Evolutionary conservation across 306 rosid genomes (phyloP), one percentile per base, ranked within the genome.

Genomic region (Gastrolobium bilobum): DNA sequence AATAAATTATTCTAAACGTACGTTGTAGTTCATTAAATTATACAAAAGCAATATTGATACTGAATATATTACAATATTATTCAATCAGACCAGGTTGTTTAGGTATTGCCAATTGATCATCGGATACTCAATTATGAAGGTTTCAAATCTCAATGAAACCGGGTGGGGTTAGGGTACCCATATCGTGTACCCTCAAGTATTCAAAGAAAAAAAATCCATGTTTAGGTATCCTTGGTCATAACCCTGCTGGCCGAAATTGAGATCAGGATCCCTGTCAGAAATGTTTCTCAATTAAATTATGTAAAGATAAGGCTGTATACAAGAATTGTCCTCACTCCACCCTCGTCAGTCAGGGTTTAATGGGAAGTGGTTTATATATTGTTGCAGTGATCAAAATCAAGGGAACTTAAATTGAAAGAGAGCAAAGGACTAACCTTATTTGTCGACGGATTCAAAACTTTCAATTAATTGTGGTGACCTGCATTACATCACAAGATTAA

Each of bases 401-500:
- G 70, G 37, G 51, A 52, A 71, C 63, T 3, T 44, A 0, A 34
- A 73, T 30, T 10, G 42, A 61, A 6, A 15, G 33, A 74, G 42
- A 33, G 63, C 5, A 0, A 39, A 67, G 44, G 73, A 59, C 33
- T 29, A 56, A 81, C 81, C 87, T 76, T 74, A 86, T 76, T 72
- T 60, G 29, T 88, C 84, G 42, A 37, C 7, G 66, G 76, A 80
- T 30, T 78, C 85, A 72, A 67, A 63, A 52, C 68, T 77, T 73
- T 86, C 94, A 71, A 76, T 79, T 73, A 82, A 65, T 61, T 86
- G 90, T 61, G 76, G 85, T 38, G 92, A 71, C 90, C 94, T 90
- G 94, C 86, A 79, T 83, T 81, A 63, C 33, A n/a, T 10, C 35
- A 34, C 56, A 83, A 46, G 51, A 80, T 46, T 37, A 63, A 9